Evolutionary conservation across 208 protist species (phyloP).

Genomic region (Blastocrithidia nonstop): DNA sequence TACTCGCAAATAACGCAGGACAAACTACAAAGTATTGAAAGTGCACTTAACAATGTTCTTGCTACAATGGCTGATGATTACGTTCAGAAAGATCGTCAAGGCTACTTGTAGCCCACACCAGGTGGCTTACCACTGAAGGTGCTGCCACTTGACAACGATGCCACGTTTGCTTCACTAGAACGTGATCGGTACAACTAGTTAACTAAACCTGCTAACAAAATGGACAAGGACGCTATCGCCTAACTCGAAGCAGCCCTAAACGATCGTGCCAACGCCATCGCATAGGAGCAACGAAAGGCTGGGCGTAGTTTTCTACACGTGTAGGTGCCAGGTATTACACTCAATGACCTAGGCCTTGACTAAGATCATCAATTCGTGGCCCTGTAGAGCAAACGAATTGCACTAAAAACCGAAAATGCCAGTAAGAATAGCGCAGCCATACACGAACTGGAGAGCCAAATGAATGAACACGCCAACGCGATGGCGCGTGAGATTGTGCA

Average conservation of each 20-base stretch:
- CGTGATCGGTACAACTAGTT: conserved; percentile 32
- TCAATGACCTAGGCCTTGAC: conserved; percentile 42
- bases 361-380: conserved; percentile 41
- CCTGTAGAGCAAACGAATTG: conserved; percentile 32
- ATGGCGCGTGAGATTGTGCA: conserved; percentile 41
- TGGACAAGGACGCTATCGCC: conserved; percentile 19
- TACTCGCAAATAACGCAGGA: conserved; percentile 7
- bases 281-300: conserved; percentile 11
- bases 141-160: conserved; percentile 28
- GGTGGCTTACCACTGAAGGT: conserved; percentile 34
- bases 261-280: conserved; percentile 37
- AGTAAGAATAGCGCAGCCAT: conserved; percentile 28
- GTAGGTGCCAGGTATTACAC: conserved; percentile 48
- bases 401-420: conserved; percentile 18
- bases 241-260: conserved; percentile 50
- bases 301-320: conserved; percentile 55
- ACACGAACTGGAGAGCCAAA: conserved; percentile 43
- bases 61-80: conserved; percentile 28
- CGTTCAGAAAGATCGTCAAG: conserved; percentile 27
- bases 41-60: conserved; percentile 35
- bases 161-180: conserved; percentile 42
- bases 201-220: conserved; percentile 27
- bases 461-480: conserved; percentile 49
- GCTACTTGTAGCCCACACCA: conserved; percentile 39
- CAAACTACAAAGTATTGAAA: conserved; percentile 34